Evolutionary conservation across 2,329 filamentous ascomycete species (phyloP).

Genomic region (Dendryphion nanum): DNA sequence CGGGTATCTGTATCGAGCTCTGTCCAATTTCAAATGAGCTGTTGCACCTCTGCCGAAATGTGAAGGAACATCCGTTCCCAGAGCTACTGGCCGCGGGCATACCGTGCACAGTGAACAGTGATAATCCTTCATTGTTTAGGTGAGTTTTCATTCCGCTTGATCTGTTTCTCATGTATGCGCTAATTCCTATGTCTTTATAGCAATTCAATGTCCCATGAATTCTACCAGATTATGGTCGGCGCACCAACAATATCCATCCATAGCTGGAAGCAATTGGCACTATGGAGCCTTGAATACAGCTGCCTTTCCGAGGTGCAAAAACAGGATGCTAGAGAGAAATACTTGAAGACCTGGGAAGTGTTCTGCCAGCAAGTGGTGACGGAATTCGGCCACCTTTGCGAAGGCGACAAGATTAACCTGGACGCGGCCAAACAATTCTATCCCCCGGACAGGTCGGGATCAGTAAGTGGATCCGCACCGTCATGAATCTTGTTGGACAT

Average conservation of each 20-base stretch:
- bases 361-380: constrained; percentile 57
- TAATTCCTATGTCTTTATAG: too few species aligned
- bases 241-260: constrained; percentile 64
- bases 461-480: too few species aligned
- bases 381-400: constrained; percentile 25
- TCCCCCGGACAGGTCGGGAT: too few species aligned
- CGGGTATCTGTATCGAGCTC: constrained; percentile 65
- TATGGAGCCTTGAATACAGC: constrained; percentile 48
- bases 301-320: constrained; percentile 42
- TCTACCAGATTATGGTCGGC: constrained; percentile 73
- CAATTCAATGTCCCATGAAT: constrained; percentile 71
- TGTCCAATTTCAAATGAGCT: constrained; percentile 79
- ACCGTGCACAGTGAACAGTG: constrained; percentile 71
- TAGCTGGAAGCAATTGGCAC: constrained; percentile 65
- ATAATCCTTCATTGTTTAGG: constrained; percentile 73
- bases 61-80: constrained; percentile 66
- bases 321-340: constrained; percentile 42
- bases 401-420: background rate
- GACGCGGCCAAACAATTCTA: too few species aligned
- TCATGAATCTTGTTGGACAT: too few species aligned
- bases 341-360: constrained; percentile 56
- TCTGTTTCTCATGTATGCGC: background rate
- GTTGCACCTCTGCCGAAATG: constrained; percentile 64
- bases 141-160: constrained; percentile 37
- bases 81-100: constrained; percentile 68